Base-by-base conservation (phyloP, 768 basidiomycete genomes). In the Dentipellis fragilis region DNA sequence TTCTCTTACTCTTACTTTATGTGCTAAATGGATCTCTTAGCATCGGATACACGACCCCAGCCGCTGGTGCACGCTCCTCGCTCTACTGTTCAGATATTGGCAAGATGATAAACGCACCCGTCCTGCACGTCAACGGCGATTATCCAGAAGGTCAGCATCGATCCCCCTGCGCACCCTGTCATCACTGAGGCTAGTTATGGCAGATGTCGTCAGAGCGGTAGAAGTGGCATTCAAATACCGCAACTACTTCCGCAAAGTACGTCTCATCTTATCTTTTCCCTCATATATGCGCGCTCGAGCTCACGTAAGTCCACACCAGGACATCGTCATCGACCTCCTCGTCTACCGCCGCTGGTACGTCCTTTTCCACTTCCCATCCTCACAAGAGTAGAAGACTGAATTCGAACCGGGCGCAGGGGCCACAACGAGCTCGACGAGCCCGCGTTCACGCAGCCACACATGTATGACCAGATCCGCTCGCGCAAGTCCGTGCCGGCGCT, bases 41-140 rank as follows among this genome's bases (percentile, higher is more conserved):
- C 62, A 90, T 95, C 56, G 93, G 93, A 21, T 95, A 94, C 62
- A 94, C 93, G 0, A 94, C 93, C 0, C 92, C 91, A 0, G 87
- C 90, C 0, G 83, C 88, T 0, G 80, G 78, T 51, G 88, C 89
- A 12, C 80, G 93, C 7, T 93, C 92, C 1, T 91, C 88, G 0
- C 65, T 89, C 36, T 96, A 96, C 64, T 93, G 89, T 64, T 89
- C 89, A 0, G 90, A 92, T 65, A 73, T 89, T 38, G 89, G 86
- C 5, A 94, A 94, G 71, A 90, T 89, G 86, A 85, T 93, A 62
- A 86, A 89, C 56, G 84, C 89, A 0, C 93, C 93, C 1, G 81
- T 94, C 4, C 66, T 95, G 17, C 93, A 95, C 58, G 90, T 93
- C 57, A 96, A 94, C 59, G 93, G 93, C 5, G 93, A 96, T 66